phyloP scores from a whole-genome alignment of 495 filamentous ascomycete species.

The Hypomontagnella monticulosa region DNA sequence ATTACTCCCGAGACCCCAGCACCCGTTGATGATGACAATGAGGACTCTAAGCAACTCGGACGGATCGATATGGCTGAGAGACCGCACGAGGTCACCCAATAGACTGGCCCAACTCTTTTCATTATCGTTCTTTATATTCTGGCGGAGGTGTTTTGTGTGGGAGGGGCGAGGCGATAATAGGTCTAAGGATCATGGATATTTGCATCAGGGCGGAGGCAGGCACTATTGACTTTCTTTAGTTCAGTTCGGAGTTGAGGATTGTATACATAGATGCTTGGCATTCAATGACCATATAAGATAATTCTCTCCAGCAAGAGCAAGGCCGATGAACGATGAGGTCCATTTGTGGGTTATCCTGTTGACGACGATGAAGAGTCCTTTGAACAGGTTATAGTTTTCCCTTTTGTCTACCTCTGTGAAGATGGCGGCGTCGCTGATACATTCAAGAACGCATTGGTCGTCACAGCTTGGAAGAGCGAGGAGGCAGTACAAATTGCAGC shows the following conservation, averaged over 20 bases:
- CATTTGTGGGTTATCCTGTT: not conserved
- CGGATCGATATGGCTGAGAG: constrained; percentile 43
- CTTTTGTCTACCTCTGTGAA: constrained; percentile 22
- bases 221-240: constrained; percentile 31
- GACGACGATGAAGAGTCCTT: constrained; percentile 13
- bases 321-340: constrained; percentile 10
- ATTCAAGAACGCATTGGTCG: not conserved
- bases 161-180: constrained; percentile 6
- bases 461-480: no score
- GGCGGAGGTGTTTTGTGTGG: not conserved
- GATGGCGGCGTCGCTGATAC: constrained; percentile 1
- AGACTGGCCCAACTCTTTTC: constrained; percentile 3
- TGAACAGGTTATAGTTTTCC: constrained; percentile 2
- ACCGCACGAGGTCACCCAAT: constrained; percentile 49
- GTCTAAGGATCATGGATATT: constrained; percentile 37
- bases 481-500: no score
- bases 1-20: constrained; percentile 55
- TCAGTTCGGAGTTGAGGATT: constrained; percentile 40
- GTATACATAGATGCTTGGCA: constrained; percentile 45
- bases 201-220: constrained; percentile 32
- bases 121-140: constrained; percentile 4
- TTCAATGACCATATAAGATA: constrained; percentile 29
- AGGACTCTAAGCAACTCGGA: constrained; percentile 54
- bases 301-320: constrained; percentile 21
- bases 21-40: constrained; percentile 31